Evolutionary conservation across 2,329 filamentous ascomycete species (phyloP).

Genomic region (Amauroascus niger): DNA sequence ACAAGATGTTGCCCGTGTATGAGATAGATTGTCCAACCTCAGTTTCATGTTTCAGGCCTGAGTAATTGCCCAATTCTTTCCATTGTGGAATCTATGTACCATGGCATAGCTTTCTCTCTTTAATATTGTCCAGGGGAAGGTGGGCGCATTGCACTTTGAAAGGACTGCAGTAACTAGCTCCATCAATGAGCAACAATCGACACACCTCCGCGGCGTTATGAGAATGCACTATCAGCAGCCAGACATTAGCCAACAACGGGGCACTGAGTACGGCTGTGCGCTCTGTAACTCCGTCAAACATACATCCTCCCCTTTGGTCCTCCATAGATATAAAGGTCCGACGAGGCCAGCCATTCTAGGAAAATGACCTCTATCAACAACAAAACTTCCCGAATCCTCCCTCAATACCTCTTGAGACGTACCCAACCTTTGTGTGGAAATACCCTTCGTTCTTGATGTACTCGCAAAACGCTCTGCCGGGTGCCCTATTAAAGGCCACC

Average conservation of each 20-base stretch:
- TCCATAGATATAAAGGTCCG: not conserved
- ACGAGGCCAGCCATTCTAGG: not conserved
- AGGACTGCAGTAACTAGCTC: too few relatives aligned
- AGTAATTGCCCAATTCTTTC: too few relatives aligned
- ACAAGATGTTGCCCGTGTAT: not conserved
- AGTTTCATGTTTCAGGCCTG: not conserved
- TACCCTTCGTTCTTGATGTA: not conserved
- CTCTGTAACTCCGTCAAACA: not conserved
- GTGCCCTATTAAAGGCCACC: not conserved
- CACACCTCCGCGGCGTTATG: too few relatives aligned
- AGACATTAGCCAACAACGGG: not conserved
- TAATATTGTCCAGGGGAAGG: too few relatives aligned
- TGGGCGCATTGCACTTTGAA: too few relatives aligned
- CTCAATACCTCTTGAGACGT: not conserved
- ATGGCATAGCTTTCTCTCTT: too few relatives aligned
- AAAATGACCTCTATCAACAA: not conserved
- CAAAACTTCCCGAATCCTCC: not conserved
- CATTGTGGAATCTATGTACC: too few relatives aligned
- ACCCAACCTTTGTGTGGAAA: not conserved
- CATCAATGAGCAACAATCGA: not conserved
- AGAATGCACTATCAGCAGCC: not conserved
- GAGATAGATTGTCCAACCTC: not conserved
- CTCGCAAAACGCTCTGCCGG: not conserved
- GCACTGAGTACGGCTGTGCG: not conserved
- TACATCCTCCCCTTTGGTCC: not conserved